Base-by-base conservation (phyloP, 768 basidiomycete species). In the Boletus sp. region DNA sequence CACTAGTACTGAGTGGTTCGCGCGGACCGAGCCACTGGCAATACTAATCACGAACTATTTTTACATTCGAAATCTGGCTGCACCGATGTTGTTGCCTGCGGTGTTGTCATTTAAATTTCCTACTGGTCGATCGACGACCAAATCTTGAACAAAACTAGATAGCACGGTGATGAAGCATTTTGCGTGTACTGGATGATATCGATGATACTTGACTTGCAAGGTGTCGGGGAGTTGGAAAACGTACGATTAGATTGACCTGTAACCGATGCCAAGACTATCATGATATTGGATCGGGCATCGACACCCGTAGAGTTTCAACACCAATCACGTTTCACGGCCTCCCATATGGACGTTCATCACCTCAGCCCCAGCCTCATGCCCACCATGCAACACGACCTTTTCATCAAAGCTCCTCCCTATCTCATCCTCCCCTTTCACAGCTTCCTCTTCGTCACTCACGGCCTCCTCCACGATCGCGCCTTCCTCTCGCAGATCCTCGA, bases 381-480 rank as follows among this genome's bases (percentile, higher is more conserved):
- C 53, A 30, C 53, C 50, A 35, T 57, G 57, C 44, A 78, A 50
- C 10, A 63, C 73, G 53, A 75, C 62, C 61, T 84, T 83, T 66
- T 84, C 83, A 56, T 80, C 73, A 52, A 77, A 67, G 46, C 63
- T 65, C 45, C 35, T 61, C 28, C 64, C 67, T 10, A 59, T 58
- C 17, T 47, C 52, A 6, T 48, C 58, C 17, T 58, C 63, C 14
- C 54, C 47, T 51, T 62, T 48, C 17, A 54, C 65, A 15, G 40
- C 70, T 33, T 64, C 70, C 12, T 74, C 82, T 18, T 76, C 79
- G 24, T 76, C 76, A 29, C 80, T 80, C 10, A 69, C 67, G 10
- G 81, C 77, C 58, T 89, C 89, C 67, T 90, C 89, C 44, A 90
- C 73, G 24, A 89, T 68, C 46, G 83, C 85, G 7, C 87, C 89